Conservation (phyloP, 1,284 basidiomycete genomes). For the Chalciporus sp. region DNA sequence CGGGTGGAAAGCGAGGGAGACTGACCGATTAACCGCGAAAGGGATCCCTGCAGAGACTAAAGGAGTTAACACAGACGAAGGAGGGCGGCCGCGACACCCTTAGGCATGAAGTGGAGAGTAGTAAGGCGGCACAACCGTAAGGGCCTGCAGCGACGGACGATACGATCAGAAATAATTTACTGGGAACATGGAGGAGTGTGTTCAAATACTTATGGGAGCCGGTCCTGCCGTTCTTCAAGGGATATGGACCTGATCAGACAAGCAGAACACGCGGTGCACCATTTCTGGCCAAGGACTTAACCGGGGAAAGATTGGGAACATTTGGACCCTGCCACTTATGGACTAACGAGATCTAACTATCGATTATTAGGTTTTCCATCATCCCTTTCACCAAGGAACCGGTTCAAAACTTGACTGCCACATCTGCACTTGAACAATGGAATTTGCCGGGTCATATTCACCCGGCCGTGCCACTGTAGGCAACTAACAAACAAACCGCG, state of each 20-base stretch:
- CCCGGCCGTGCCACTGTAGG: constrained; percentile 4
- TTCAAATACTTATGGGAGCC: constrained; percentile 34
- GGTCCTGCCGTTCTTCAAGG: constrained; percentile 29
- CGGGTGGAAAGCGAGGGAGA: neutral
- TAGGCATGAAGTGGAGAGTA: constrained; percentile 30
- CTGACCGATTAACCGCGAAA: constrained; percentile 4
- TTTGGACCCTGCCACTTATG: constrained; percentile 8
- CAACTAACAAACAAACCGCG: constrained; percentile 21
- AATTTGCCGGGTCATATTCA: constrained; percentile 11
- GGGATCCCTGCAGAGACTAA: neutral
- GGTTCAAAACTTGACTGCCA: constrained; percentile 11
- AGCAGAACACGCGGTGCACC: constrained; percentile 27
- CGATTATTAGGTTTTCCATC: constrained; percentile 12
- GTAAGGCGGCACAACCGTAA: neutral
- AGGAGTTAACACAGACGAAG: constrained; percentile 10
- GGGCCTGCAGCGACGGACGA: constrained; percentile 7
- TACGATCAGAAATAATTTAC: constrained; percentile 30
- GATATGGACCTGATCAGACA: constrained; percentile 31
- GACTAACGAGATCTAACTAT: constrained; percentile 18
- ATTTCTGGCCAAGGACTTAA: constrained; percentile 29
- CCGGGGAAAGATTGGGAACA: constrained; percentile 5
- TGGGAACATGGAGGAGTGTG: constrained; percentile 29
- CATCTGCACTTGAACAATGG: constrained; percentile 1
- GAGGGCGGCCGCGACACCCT: constrained; percentile 4
- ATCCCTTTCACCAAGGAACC: constrained; percentile 19